Evolutionary conservation across 2,329 filamentous ascomycete genomes (phyloP), one percentile per base, ranked within the genome.

Genomic region (Neospermospora avenae): DNA sequence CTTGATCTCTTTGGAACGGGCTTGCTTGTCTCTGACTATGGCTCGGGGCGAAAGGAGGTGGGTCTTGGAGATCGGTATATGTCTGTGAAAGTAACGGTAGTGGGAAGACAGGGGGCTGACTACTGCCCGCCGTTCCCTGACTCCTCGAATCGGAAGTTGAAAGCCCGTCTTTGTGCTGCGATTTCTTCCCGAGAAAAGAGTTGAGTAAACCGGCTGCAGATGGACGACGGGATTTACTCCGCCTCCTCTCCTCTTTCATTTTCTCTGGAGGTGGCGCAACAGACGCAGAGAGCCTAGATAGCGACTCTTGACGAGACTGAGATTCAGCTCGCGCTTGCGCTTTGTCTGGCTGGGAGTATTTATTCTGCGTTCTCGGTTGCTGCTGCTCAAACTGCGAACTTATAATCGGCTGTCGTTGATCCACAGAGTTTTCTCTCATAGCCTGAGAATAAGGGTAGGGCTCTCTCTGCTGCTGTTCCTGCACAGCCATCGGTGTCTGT

Each of bases 151-250:
- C 63, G 14, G 66, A 63, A 41, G 58, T 61, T n/a, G 67, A 58
- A 37, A 61, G 55, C 5, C 28, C 28, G 6, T 71, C 64, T 16
- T 62, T 53, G 37, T 66, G 63, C 2, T 66, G 34, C 5, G 62
- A 57, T 41, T 58, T 62, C 8, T 65, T 59, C 10, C 66, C 67
- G 20, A 70, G 67, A 11, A 72, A 57, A 6, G 68, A 64, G 53
- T 62, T 65, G 16, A 72, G 58, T 20, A 72, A 57, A 8, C 65
- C 63, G 20, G 67, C 52, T 37, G 60, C 64, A 37, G 70, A 71
- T 22, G 69, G 42, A 18, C 65, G 61, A 20, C 70, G 65, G 37
- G 54, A 55, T 51, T 60, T 42, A 10, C 28, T 31, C 28, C 28
- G 28, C 11, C 28, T 31, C 11, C 28, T 31, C 28, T 31, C 28